Percentiles rank a stretch among this genome's conserved stretches.
Evolutionary conservation across 768 basidiomycete genomes (phyloP).

Genomic region (Psilocybe sp.): DNA sequence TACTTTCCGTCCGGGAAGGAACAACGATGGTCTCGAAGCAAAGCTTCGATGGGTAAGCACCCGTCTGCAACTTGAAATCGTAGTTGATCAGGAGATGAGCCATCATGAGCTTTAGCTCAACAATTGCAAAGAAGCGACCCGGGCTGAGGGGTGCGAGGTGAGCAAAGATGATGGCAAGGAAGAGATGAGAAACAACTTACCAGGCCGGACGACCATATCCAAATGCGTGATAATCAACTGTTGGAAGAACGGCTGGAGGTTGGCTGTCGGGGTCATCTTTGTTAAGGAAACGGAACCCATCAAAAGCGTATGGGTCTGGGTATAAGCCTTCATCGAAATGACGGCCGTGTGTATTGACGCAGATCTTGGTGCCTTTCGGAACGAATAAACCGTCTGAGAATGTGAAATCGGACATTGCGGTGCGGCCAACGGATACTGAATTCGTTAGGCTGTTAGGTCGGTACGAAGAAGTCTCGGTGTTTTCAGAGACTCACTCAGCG

Average conservation of each 20-base stretch:
- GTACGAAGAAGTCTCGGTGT: background rate
- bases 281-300: conserved; percentile 37
- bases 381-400: conserved; percentile 42
- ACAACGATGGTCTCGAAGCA: conserved; percentile 2
- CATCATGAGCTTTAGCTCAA: conserved; percentile 42
- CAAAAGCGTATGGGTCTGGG: conserved; percentile 32
- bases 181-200: background rate
- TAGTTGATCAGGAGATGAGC: conserved; percentile 38
- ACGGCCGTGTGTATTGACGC: conserved; percentile 22
- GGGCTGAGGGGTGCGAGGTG: conserved; percentile 15
- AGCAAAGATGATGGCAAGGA: background rate
- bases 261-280: conserved; percentile 17
- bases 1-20: background rate
- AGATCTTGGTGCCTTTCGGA: conserved; percentile 34
- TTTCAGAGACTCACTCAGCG: conserved; percentile 1
- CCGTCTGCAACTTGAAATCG: conserved; percentile 34
- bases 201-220: conserved; percentile 33
- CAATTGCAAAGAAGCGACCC: conserved; percentile 43
- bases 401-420: conserved; percentile 35
- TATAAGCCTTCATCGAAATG: conserved; percentile 30
- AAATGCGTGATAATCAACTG: conserved; percentile 28
- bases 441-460: background rate
- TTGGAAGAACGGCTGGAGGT: conserved; percentile 18
- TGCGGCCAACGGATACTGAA: conserved; percentile 25
- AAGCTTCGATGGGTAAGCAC: conserved; percentile 8